These are phyloP conservation scores for Schwanniomyces occidentalis DNA, from an alignment of 805 yeast species.

Conservation along the genomic window DNA sequence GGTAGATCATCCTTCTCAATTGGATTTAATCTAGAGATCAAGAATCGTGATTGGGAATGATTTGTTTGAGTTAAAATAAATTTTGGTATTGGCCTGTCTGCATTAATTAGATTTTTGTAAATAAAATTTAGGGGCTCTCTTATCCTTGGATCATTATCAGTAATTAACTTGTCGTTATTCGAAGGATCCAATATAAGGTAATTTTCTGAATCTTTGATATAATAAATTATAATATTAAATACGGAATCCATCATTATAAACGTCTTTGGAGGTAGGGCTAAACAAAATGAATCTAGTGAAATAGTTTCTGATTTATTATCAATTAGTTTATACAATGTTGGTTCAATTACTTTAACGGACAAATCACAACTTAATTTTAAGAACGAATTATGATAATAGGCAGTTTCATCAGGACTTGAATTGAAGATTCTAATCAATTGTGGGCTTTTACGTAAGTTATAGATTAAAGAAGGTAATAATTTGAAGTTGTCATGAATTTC, in stretches of 20 bases:
- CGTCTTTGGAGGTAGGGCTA: slow-evolving; percentile 8
- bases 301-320: slow-evolving; percentile 5
- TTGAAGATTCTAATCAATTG: slow-evolving; percentile 39
- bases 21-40: slow-evolving; percentile 31
- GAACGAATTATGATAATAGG: slow-evolving; percentile 37
- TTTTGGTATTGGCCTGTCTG: slow-evolving; percentile 19
- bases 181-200: slow-evolving; percentile 28
- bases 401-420: slow-evolving; percentile 48
- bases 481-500: slow-evolving; percentile 27
- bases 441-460: slow-evolving; percentile 35
- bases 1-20: slow-evolving; percentile 8
- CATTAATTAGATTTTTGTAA: slow-evolving; percentile 2
- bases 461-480: slow-evolving; percentile 30
- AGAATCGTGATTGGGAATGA: slow-evolving; percentile 38
- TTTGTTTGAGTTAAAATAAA: slow-evolving; percentile 31
- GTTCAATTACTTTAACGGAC: slow-evolving; percentile 28
- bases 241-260: slow-evolving; percentile 32
- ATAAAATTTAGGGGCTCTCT: slow-evolving; percentile 16
- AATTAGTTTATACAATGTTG: slow-evolving; percentile 22
- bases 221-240: slow-evolving; percentile 26
- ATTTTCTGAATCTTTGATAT: slow-evolving; percentile 8
- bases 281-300: slow-evolving; percentile 20
- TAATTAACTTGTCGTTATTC: slow-evolving; percentile 20
- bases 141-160: slow-evolving; percentile 9
- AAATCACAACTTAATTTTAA: slow-evolving; percentile 14